A percentile compares a stretch with the other conserved stretches of the same genome.
These are phyloP conservation scores for Trichoderma parareesei DNA, from an alignment of 495 filamentous ascomycete species.

Conservation along the genomic window DNA sequence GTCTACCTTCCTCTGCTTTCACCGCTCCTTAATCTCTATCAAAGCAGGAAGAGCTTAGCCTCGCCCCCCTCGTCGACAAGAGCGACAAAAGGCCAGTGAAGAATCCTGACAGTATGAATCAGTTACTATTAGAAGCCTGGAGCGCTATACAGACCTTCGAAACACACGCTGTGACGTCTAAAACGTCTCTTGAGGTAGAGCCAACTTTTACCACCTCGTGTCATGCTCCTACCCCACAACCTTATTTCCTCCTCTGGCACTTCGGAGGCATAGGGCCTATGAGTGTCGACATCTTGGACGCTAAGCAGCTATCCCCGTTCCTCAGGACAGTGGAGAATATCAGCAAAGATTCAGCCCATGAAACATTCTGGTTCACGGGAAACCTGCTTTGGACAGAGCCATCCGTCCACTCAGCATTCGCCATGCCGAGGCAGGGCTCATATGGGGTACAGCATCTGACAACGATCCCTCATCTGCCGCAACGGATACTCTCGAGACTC, in stretches of 20 bases:
- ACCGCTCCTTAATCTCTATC: neutral
- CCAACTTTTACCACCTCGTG: too few species aligned
- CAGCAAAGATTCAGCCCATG: neutral
- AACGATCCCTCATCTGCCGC: neutral
- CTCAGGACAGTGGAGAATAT: too few species aligned
- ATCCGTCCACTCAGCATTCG: neutral
- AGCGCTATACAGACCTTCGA: neutral
- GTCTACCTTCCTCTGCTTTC: neutral
- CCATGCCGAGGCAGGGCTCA: neutral
- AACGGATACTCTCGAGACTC: neutral
- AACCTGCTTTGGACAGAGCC: neutral
- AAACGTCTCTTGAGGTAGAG: neutral
- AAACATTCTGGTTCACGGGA: neutral
- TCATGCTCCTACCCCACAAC: too few species aligned
- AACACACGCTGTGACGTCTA: neutral
- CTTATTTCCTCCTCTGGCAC: too few species aligned
- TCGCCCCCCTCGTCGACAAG: neutral
- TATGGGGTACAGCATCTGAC: neutral
- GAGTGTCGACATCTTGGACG: too few species aligned
- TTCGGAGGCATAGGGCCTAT: too few species aligned
- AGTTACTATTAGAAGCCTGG: neutral
- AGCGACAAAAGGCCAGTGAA: neutral
- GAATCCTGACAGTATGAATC: neutral
- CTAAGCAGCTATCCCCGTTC: too few species aligned
- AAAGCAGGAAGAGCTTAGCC: neutral